Evolutionary conservation across 2,329 filamentous ascomycete genomes (phyloP).

Genomic region (Botrytis tulipae): DNA sequence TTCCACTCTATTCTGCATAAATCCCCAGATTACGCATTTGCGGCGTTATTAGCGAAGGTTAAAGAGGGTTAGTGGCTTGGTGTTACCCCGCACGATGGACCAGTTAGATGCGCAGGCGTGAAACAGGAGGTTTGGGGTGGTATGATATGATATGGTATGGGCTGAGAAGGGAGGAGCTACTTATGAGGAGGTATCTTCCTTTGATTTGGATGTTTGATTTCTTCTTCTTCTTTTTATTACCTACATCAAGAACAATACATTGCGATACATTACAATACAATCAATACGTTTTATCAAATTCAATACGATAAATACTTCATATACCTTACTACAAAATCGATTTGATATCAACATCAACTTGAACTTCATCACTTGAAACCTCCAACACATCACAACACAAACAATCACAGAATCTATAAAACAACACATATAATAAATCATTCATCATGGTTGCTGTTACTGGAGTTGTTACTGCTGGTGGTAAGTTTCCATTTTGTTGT

Average conservation of each 20-base stretch:
- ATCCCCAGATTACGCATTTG: conserved; percentile 5
- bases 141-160: background rate
- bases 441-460: conserved; percentile 19
- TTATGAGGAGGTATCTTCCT: background rate
- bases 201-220: background rate
- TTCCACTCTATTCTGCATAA: background rate
- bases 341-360: background rate
- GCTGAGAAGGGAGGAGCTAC: background rate
- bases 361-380: background rate
- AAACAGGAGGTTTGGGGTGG: background rate
- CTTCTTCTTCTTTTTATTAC: background rate
- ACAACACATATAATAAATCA: background rate
- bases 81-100: conserved; percentile 2
- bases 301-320: background rate
- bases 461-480: conserved; percentile 18
- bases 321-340: background rate
- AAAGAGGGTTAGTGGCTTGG: background rate
- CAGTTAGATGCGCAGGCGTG: background rate
- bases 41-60: background rate
- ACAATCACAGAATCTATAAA: background rate
- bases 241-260: background rate
- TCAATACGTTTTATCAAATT: background rate
- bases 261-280: background rate
- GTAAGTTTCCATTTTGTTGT: conserved; percentile 8
- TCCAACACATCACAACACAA: background rate